Evolutionary conservation across 2,329 filamentous ascomycete species (phyloP).

Genomic region (Colletotrichum karsti): DNA sequence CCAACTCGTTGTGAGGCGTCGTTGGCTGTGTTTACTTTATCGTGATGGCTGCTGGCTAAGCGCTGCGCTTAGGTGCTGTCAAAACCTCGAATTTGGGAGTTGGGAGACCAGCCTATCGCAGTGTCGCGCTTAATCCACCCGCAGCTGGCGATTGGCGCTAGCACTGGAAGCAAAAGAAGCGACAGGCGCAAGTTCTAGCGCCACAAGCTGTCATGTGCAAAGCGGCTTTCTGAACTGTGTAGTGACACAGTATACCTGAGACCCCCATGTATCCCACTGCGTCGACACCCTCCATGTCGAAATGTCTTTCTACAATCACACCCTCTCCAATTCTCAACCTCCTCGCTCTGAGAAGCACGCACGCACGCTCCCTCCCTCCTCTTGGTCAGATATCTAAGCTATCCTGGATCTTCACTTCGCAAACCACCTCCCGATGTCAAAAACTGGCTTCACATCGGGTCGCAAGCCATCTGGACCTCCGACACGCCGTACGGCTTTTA

Average conservation of each 20-base stretch:
- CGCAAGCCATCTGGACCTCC: not conserved
- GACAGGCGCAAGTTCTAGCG: slow-evolving; percentile 5
- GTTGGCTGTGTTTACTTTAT: slow-evolving; percentile 27
- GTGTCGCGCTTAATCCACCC: slow-evolving; percentile 21
- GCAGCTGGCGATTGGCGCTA: slow-evolving; percentile 13
- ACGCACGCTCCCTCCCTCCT: no score
- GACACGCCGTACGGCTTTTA: not conserved
- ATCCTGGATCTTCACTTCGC: not conserved
- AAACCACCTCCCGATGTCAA: not conserved
- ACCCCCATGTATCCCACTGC: not conserved
- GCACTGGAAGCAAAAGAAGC: slow-evolving; percentile 2
- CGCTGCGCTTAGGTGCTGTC: slow-evolving; percentile 28
- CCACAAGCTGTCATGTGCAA: not conserved
- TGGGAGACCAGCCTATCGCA: slow-evolving; percentile 16
- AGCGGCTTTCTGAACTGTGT: rapidly evolving
- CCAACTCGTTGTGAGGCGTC: slow-evolving; percentile 2
- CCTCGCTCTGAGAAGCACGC: not conserved
- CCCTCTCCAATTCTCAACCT: not conserved
- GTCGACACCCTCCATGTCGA: not conserved
- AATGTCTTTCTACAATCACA: slow-evolving; percentile 2
- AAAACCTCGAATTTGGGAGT: slow-evolving; percentile 4
- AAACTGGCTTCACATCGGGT: not conserved
- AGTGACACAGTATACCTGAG: not conserved
- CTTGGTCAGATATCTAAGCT: not conserved
- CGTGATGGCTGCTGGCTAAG: slow-evolving; percentile 22